Evolutionary conservation across 148 eudicot genomes (phyloP), one percentile per base, ranked within the genome.

Genomic region (Nyssa sinensis): DNA sequence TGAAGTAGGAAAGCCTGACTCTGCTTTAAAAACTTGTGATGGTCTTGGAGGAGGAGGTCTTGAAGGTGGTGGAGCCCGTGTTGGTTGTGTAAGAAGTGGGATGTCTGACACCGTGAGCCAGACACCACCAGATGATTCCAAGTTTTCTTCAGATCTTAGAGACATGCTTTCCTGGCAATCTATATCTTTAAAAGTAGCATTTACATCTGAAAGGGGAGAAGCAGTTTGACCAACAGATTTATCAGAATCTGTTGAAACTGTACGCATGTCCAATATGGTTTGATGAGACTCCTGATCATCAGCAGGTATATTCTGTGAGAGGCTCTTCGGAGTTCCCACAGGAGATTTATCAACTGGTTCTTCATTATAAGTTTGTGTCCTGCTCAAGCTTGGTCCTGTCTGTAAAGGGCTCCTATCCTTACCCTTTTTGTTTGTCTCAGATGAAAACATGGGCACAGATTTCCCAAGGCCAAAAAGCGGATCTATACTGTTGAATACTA

Each of bases 11-110:
- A 81, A 74, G 64, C 85, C 84, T 41, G 72, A 70, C 35, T 82
- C 89, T 23, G 86, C 75, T 75, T 74, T 86, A 37, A 81, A 85
- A 80, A 77, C 69, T 31, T n/a, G n/a, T n/a, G n/a, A n/a, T n/a
- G n/a, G n/a, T n/a, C n/a, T n/a, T n/a, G n/a, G n/a, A n/a, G n/a
- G 95, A 28, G 96, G 96, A 29, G 96, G 92, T 73, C 92, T 88
- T 74, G 92, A 85, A 74, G 96, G 92, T 1, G 96, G 96, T 62
- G 96, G 92, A 64, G 96, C 92, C 64, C 81, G 65, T 57, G 96
- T 88, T 37, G 92, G 96, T 72, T 86, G 88, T 55, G 96, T 91
- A 71, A 78, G 82, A 69, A 91, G 92, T 72, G 96, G 96, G 82
- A 91, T 71, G 79, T 91, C 96, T 33, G 90, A 88, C 12, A 91